Conservation (phyloP, 192 early-diverging fungal genomes). For the Neocallimastix lanati region DNA sequence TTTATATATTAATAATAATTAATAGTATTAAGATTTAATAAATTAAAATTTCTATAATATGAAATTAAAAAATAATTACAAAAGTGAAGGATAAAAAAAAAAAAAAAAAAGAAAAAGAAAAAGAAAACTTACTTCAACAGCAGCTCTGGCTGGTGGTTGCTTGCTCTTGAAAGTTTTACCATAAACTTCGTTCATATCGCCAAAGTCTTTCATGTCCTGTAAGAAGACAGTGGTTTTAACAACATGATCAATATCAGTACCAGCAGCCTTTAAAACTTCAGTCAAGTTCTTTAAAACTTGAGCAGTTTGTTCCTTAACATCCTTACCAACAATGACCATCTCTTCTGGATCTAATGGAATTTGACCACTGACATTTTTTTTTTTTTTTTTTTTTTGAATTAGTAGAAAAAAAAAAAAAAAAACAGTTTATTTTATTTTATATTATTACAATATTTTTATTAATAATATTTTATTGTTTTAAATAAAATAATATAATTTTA, state of each 20-base stretch:
- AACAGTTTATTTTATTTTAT: too few relatives aligned
- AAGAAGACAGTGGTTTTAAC: constrained; percentile 95
- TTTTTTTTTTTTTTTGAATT: too few relatives aligned
- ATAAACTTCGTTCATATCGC: constrained; percentile 77
- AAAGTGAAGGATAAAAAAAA: too few relatives aligned
- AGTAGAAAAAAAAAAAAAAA: too few relatives aligned
- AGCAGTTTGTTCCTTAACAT: constrained; percentile 53
- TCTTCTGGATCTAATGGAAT: constrained; percentile 48
- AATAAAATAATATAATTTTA: too few relatives aligned
- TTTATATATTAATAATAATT: too few relatives aligned
- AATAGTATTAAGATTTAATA: too few relatives aligned
- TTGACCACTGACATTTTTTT: not conserved
- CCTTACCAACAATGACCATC: constrained; percentile 51
- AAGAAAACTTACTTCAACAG: constrained; percentile 63
- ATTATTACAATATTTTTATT: too few relatives aligned
- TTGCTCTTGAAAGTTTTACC: constrained; percentile 34
- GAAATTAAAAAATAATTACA: too few relatives aligned
- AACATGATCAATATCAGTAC: constrained; percentile 59
- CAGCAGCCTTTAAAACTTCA: constrained; percentile 64
- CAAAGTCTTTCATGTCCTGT: constrained; percentile 81
- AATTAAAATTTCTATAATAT: too few relatives aligned
- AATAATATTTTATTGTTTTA: too few relatives aligned
- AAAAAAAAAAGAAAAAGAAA: too few relatives aligned
- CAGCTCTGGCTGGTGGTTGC: constrained; percentile 48
- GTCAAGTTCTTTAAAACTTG: constrained; percentile 59